Base-by-base conservation (phyloP, 441 rosid genomes). In the Adansonia rubrostipa region DNA sequence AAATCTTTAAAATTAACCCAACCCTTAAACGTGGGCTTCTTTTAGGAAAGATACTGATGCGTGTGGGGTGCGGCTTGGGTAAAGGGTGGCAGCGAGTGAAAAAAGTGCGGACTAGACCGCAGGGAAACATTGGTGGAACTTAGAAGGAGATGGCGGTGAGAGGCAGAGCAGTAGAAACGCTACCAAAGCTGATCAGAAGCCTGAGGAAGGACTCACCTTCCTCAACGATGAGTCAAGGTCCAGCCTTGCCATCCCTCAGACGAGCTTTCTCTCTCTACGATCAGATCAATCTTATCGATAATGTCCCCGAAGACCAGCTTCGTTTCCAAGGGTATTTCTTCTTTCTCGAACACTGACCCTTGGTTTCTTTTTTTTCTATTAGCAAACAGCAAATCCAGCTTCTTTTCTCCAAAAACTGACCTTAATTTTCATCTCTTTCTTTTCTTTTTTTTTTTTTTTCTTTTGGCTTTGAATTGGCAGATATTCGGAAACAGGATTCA, bases 241-340 rank as follows among this genome's bases (percentile, higher is more conserved):
- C 69, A 42, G 72, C 79, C 2, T 82, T 95, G 72, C 98, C 96
- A 0, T 93, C 99, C 9, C 89, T 93, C 14, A 79, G 98, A 70
- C 88, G 98, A 74, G 95, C 96, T 69, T 93, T 95, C 80, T 95
- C 99, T 80, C 96, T 93, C 19, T 95, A 95, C 67, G 98, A 95
- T 80, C 98, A 93, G 90, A 92, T 95, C 87, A 93, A 95, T 87
- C 90, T 95, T 80, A 93, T 93, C 66, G 96, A 93, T 76, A 89
- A 90, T 73, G 92, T 89, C 69, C 98, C 98, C 4, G 92, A 91
- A 22, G 97, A 95, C 79, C 99, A 91, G 77, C 98, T 95, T 62
- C 98, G 97, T 42, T 93, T 95, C 80, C 95, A 92, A 84, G 86
- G 88, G 95, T 92, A 71, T 53, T 51, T 57, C 20, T 53, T 71